Conservation (phyloP, 768 basidiomycete species). For the Lactarius hengduanensis region DNA sequence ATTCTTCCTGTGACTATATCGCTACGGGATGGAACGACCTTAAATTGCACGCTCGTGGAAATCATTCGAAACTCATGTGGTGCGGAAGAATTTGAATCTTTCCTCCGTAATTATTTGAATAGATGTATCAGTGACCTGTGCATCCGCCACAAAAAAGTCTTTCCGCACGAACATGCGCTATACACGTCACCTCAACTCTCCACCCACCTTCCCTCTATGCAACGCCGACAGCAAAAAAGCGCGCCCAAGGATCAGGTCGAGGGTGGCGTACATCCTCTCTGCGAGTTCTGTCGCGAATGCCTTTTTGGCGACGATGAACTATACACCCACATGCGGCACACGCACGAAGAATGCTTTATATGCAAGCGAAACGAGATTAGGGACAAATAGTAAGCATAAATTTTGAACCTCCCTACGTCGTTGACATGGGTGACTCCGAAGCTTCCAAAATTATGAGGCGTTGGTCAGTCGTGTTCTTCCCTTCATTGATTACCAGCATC, state of each 20-base stretch:
- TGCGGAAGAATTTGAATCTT: conserved; percentile 38
- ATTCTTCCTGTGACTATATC: conserved; percentile 76
- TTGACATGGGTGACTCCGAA: conserved; percentile 34
- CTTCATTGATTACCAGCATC: background rate
- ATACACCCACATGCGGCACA: conserved; percentile 89
- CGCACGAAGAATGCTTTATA: conserved; percentile 95
- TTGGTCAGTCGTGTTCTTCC: conserved; percentile 46
- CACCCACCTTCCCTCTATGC: conserved; percentile 75
- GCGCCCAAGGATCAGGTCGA: conserved; percentile 56
- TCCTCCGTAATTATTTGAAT: background rate
- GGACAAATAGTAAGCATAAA: conserved; percentile 74
- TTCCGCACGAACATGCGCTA: conserved; percentile 89
- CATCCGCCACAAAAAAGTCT: conserved; percentile 87
- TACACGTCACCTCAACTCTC: conserved; percentile 67
- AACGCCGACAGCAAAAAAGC: conserved; percentile 41
- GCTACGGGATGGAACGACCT: conserved; percentile 89
- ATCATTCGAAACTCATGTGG: conserved; percentile 83
- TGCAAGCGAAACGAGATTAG: conserved; percentile 80
- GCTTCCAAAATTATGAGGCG: conserved; percentile 76
- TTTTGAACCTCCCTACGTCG: conserved; percentile 2
- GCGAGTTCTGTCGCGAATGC: conserved; percentile 89
- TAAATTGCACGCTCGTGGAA: conserved; percentile 74
- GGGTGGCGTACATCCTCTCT: conserved; percentile 73
- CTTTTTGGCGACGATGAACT: conserved; percentile 93
- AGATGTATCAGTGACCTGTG: conserved; percentile 70